Conservation (phyloP, 2,329 filamentous ascomycete species). For the Coleophoma cylindrospora region DNA sequence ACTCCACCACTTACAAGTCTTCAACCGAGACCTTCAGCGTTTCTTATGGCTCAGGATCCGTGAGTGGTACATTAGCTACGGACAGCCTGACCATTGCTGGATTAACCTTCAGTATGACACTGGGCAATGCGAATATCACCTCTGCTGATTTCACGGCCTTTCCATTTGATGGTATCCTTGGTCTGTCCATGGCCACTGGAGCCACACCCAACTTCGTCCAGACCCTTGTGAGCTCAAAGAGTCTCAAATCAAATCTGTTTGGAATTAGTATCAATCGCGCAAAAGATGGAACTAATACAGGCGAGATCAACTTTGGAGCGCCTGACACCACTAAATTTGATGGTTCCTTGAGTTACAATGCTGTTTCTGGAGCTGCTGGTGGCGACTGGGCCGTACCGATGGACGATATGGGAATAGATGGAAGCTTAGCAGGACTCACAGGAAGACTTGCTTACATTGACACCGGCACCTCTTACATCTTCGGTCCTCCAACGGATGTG, state of each 20-base stretch:
- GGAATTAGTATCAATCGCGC: slow-evolving; percentile 66
- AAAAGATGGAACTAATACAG: slow-evolving; percentile 61
- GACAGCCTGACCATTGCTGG: slow-evolving; percentile 66
- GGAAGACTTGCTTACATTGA: slow-evolving; percentile 68
- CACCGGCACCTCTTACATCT: slow-evolving; percentile 76
- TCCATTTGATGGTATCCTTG: slow-evolving; percentile 84
- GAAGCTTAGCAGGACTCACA: slow-evolving; percentile 41
- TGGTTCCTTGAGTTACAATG: slow-evolving; percentile 64
- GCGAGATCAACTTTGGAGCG: slow-evolving; percentile 73
- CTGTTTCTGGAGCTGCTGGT: slow-evolving; percentile 40
- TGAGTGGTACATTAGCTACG: slow-evolving; percentile 59
- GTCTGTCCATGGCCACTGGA: slow-evolving; percentile 55
- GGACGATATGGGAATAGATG: slow-evolving; percentile 60
- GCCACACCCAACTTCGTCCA: slow-evolving; percentile 64
- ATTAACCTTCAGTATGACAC: slow-evolving; percentile 57
- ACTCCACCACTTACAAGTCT: slow-evolving; percentile 59
- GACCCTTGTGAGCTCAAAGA: slow-evolving; percentile 47
- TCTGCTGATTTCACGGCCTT: slow-evolving; percentile 72
- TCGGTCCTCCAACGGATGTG: slow-evolving; percentile 65
- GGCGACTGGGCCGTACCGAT: slow-evolving; percentile 71
- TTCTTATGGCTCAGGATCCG: slow-evolving; percentile 71
- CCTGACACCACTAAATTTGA: slow-evolving; percentile 62
- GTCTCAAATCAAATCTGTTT: slow-evolving; percentile 63
- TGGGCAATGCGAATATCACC: slow-evolving; percentile 68
- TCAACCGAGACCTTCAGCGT: slow-evolving; percentile 55